Evolutionary conservation across 2,329 filamentous ascomycete genomes (phyloP), one percentile per base, ranked within the genome.

Genomic region (Fusarium musae): DNA sequence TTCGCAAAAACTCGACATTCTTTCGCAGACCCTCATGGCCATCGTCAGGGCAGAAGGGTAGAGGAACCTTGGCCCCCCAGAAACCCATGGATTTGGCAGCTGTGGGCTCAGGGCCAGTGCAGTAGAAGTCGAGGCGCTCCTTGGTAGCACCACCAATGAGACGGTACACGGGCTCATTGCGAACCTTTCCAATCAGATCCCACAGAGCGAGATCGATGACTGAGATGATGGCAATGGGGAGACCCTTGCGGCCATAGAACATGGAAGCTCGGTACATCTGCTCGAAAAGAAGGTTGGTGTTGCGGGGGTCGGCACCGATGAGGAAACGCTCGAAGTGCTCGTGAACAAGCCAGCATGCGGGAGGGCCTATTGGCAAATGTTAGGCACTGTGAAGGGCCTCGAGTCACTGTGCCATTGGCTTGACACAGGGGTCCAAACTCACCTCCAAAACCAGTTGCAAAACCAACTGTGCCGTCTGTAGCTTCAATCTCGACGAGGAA

Each of bases 221-320:
- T 4, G 94, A 97, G 79, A 98, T 98, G 79, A 97, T 92, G 59
- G 95, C 95, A 16, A 96, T 89, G 4, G 95, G 93, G 4, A 98
- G 90, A 52, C 95, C 95, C 83, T 98, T 98, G 75, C 95, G 92
- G 70, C 95, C 95, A 80, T 98, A 98, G 86, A 97, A 98, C 93
- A 97, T 97, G 75, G 94, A 97, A 4, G 89, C 93, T 68, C 95
- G 91, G 86, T 97, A 98, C 95, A 98, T 97, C 82, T 97, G 94
- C 85, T 98, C 95, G 80, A 97, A 98, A 36, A 98, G 86, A 72
- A 95, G 89, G 83, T 97, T 97, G 59, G 94, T 97, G 80, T 98
- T 94, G 77, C 95, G 89, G 16, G 95, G 95, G 81, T 98, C 95
- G 77, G 93, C 92, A 46, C 94, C 95, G 76, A 97, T 88, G 69